phyloP scores from a whole-genome alignment of 257 asterid genomes.

The Lycium ferocissimum region DNA sequence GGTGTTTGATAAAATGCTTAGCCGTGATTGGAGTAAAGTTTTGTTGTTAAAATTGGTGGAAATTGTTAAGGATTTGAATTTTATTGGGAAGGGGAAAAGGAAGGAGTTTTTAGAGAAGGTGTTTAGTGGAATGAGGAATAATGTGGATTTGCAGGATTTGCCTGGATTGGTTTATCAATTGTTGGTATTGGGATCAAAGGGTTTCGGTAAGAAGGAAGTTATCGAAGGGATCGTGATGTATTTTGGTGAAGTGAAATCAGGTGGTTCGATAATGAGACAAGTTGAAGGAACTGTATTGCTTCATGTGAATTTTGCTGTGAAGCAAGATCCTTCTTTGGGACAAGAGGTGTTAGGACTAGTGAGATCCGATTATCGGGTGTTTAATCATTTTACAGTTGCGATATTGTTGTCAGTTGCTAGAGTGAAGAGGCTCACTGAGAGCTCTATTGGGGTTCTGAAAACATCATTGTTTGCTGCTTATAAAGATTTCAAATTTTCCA shows the following conservation, averaged over 20 bases:
- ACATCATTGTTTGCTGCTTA: constrained; percentile 67
- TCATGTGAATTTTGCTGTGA: constrained; percentile 86
- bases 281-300: constrained; percentile 91
- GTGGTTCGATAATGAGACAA: constrained; percentile 72
- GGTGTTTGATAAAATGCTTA: constrained; percentile 54
- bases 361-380: constrained; percentile 65
- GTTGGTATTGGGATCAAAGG: constrained; percentile 76
- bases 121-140: constrained; percentile 59
- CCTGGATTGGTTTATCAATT: constrained; percentile 84
- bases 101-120: constrained; percentile 65
- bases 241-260: constrained; percentile 56
- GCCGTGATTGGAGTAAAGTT: constrained; percentile 66
- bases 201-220: constrained; percentile 81
- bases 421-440: constrained; percentile 75
- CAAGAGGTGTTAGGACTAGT: constrained; percentile 78
- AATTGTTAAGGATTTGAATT: constrained; percentile 59
- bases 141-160: constrained; percentile 77
- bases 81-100: constrained; percentile 58
- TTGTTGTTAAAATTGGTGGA: constrained; percentile 78
- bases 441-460: constrained; percentile 69
- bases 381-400: constrained; percentile 79
- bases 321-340: constrained; percentile 86
- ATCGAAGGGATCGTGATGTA: constrained; percentile 75
- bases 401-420: constrained; percentile 79
- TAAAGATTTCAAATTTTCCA: constrained; percentile 70